phyloP scores from a whole-genome alignment of 1,284 basidiomycete species.

The Ganoderma sp. region DNA sequence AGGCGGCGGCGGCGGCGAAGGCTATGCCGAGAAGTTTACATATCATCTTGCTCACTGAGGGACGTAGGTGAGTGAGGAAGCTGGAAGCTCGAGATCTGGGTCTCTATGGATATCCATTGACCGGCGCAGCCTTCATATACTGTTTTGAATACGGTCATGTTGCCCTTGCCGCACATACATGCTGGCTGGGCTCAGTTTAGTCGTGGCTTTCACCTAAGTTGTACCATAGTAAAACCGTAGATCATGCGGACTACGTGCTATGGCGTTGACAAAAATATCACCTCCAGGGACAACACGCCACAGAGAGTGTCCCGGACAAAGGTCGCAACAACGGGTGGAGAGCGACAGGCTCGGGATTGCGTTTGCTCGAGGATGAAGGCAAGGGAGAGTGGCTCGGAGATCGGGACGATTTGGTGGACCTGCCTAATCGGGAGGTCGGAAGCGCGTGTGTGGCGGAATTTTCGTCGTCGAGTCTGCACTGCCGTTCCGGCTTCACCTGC shows the following conservation, averaged over 20 bases:
- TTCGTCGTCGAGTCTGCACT: conserved; percentile 17
- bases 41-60: conserved; percentile 12
- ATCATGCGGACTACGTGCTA: conserved; percentile 26
- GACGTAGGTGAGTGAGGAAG: background rate
- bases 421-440: conserved; percentile 19
- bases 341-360: conserved; percentile 4
- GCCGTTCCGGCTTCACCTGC: conserved; percentile 10
- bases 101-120: background rate
- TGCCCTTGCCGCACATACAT: background rate
- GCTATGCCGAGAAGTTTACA: conserved; percentile 13
- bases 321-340: conserved; percentile 24
- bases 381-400: conserved; percentile 9
- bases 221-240: conserved; percentile 29
- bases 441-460: conserved; percentile 30
- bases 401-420: conserved; percentile 14
- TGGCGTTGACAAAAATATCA: conserved; percentile 16
- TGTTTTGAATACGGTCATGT: background rate
- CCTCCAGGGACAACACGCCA: background rate
- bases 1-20: conserved; percentile 16
- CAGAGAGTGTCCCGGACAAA: conserved; percentile 25
- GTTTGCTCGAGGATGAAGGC: conserved; percentile 7
- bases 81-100: background rate
- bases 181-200: background rate
- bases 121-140: conserved; percentile 19
- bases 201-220: conserved; percentile 16